phyloP scores from a whole-genome alignment of 106 monocot species.

The Alisma plantagoaquatica region DNA sequence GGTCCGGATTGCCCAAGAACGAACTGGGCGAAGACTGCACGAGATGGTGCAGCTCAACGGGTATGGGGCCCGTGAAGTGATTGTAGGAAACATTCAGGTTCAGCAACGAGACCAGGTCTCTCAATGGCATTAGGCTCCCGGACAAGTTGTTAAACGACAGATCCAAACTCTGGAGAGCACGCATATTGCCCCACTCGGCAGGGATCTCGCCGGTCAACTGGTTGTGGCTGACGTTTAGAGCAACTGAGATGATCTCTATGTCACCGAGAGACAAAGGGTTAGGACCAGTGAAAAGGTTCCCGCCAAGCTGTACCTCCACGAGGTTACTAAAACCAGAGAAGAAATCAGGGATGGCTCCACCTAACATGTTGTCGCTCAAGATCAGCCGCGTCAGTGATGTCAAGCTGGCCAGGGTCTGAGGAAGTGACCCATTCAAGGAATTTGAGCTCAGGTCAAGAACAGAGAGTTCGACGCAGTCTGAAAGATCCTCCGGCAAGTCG shows the following conservation, averaged over 20 bases:
- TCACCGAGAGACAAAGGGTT: constrained; percentile 59
- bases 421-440: constrained; percentile 61
- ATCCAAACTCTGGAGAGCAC: constrained; percentile 45
- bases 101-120: constrained; percentile 27
- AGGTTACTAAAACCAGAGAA: constrained; percentile 32
- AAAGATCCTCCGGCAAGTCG: constrained; percentile 46
- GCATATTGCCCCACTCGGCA: constrained; percentile 23
- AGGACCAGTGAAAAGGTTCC: constrained; percentile 48
- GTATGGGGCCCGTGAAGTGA: constrained; percentile 46
- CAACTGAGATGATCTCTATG: constrained; percentile 23
- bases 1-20: constrained; percentile 60
- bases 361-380: constrained; percentile 53
- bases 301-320: constrained; percentile 49
- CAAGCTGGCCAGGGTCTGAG: constrained; percentile 29
- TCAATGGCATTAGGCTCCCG: constrained; percentile 35
- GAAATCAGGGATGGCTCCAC: constrained; percentile 51
- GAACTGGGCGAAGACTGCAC: constrained; percentile 33
- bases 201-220: constrained; percentile 47
- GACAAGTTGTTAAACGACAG: constrained; percentile 68
- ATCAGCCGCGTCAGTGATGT: constrained; percentile 27
- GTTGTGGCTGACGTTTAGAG: constrained; percentile 65
- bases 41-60: constrained; percentile 35
- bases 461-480: constrained; percentile 33
- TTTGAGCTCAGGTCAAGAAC: constrained; percentile 61
- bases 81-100: constrained; percentile 70